These are phyloP conservation scores for Metroxylon sagu DNA, from an alignment of 176 grass and related monocot genomes.

Conservation along the genomic window DNA sequence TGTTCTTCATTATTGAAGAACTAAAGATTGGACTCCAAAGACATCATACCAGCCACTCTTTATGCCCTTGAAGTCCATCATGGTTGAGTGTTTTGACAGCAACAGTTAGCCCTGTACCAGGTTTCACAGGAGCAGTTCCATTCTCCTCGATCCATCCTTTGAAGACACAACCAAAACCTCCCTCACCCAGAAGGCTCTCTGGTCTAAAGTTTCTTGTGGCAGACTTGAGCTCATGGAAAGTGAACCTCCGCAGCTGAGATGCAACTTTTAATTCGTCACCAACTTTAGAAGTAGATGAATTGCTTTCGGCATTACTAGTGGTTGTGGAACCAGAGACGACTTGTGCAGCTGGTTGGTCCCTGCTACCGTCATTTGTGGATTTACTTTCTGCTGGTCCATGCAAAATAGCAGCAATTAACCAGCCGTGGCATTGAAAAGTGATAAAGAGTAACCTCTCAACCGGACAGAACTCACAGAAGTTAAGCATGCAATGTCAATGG, in stretches of 20 bases:
- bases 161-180: constrained; percentile 97
- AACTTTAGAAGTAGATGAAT: constrained; percentile 73
- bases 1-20: not conserved
- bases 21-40: not conserved
- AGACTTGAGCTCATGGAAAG: constrained; percentile 85
- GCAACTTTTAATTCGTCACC: constrained; percentile 86
- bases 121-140: constrained; percentile 94
- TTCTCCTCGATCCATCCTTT: constrained; percentile 99
- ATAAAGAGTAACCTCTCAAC: too few relatives aligned
- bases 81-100: constrained; percentile 99
- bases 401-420: constrained; percentile 21
- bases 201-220: constrained; percentile 97
- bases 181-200: constrained; percentile 92
- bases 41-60: constrained; percentile 90
- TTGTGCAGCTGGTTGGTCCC: constrained; percentile 45
- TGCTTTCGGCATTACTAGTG: constrained; percentile 64
- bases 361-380: constrained; percentile 38
- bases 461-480: too few relatives aligned
- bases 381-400: constrained; percentile 66
- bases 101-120: constrained; percentile 91
- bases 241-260: constrained; percentile 82
- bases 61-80: constrained; percentile 98
- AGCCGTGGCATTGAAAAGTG: too few relatives aligned
- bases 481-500: too few relatives aligned
- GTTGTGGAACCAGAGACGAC: constrained; percentile 74